phyloP scores from a whole-genome alignment of 257 asterid genomes.

The Thymus mandschuricus region DNA sequence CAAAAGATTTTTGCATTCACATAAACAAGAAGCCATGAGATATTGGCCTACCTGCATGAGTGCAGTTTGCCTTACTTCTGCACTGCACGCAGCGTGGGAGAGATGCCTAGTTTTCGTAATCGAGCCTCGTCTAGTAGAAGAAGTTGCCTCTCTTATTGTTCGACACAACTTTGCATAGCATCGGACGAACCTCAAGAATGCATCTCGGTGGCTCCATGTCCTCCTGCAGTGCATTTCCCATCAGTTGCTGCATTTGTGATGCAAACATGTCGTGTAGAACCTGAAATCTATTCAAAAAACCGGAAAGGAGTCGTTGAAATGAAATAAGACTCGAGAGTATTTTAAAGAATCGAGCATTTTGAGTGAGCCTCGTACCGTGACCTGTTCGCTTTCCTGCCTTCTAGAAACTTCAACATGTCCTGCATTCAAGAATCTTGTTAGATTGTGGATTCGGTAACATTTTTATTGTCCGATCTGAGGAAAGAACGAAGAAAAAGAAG shows the following conservation, averaged over 20 bases:
- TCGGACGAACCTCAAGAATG: constrained; percentile 78
- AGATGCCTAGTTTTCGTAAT: background rate
- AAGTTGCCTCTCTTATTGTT: constrained; percentile 61
- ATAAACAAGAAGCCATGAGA: constrained; percentile 33
- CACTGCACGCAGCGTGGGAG: background rate
- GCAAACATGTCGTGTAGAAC: constrained; percentile 82
- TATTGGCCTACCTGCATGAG: constrained; percentile 26
- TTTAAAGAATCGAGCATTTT: background rate
- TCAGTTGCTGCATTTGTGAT: constrained; percentile 81
- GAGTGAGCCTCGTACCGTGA: constrained; percentile 67
- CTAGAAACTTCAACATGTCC: constrained; percentile 84
- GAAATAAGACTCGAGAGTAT: background rate
- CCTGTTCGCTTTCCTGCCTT: constrained; percentile 71
- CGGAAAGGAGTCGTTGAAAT: background rate
- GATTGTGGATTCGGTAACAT: background rate
- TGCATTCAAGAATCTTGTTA: constrained; percentile 36
- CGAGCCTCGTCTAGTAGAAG: constrained; percentile 43
- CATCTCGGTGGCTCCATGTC: constrained; percentile 84
- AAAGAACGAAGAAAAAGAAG: too few relatives aligned
- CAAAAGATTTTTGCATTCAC: constrained; percentile 5
- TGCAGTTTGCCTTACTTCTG: background rate
- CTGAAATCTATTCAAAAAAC: constrained; percentile 36
- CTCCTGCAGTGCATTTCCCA: constrained; percentile 78
- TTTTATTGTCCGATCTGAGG: background rate
- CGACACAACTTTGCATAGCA: constrained; percentile 81